Evolutionary conservation across 495 filamentous ascomycete genomes (phyloP), one percentile per base, ranked within the genome.

Genomic region (Neurospora discreta): DNA sequence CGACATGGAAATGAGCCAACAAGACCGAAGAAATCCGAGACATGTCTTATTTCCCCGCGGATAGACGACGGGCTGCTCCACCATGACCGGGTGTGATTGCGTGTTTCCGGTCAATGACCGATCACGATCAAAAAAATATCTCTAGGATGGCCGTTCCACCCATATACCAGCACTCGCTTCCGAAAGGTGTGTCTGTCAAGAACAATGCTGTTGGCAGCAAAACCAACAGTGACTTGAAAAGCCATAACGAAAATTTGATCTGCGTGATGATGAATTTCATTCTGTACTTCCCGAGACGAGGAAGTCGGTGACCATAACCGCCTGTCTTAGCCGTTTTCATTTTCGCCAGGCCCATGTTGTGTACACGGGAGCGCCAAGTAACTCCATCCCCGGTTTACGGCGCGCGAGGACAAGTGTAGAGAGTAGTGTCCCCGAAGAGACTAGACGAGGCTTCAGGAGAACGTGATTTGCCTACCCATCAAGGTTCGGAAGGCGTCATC

Each of bases 401-500:
- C 26, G 26, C 11, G 26, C 52, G 26, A 33, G 26, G 52, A 65
- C 7, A 65, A 18, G 15, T 36, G 7, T 15, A 36, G 30, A 65
- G 13, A 30, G 52, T 30, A 16, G 26, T 30, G 52, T 15, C 26
- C 52, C 11, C 26, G 52, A 26, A 30, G 52, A 65, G 52, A 15
- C 26, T 65, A 65, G 52, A 65, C 52, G 18, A 33, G 26, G 52
- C 26, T 30, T 71, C 38, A 82, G 1, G 76, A 78, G 23, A 89
- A 90, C 5, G 84, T 88, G 70, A 89, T 82, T 74, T 85, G 85
- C 75, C 77, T 78, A 9, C 83, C 84, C 76, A 86, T 88, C 39
- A 90, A 74, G 76, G 83, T 77, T 46, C 78, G 79, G 79, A 87
- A 87, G 9, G 87, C 75, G 76, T 92, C 78, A 74, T 92, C 82